Percentiles rank a stretch among this genome's conserved stretches.
phyloP scores from a whole-genome alignment of 129 eudicot genomes.

The Mikania micrantha region DNA sequence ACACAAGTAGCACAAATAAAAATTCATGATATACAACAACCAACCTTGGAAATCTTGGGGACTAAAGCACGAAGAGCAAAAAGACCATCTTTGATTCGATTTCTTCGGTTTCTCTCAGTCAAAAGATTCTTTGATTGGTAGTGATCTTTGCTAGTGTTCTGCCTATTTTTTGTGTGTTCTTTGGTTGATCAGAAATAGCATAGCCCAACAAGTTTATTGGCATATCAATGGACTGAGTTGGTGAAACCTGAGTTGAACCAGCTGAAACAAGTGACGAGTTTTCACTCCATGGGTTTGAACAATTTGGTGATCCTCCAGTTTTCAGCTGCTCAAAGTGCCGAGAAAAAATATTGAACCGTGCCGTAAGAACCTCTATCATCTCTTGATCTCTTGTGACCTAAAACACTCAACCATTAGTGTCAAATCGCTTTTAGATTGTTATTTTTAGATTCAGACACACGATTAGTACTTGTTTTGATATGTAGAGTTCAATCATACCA shows the following conservation, averaged over 20 bases:
- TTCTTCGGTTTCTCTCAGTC: too few relatives aligned
- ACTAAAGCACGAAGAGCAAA: too few relatives aligned
- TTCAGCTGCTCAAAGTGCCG: conserved; percentile 13
- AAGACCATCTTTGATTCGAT: too few relatives aligned
- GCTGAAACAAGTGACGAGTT: conserved; percentile 24
- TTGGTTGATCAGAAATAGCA: too few relatives aligned
- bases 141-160: too few relatives aligned
- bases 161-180: too few relatives aligned
- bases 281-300: conserved; percentile 40
- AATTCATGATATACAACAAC: too few relatives aligned
- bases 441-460: background rate
- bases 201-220: too few relatives aligned
- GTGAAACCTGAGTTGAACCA: conserved; percentile 29
- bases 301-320: conserved; percentile 50
- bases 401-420: background rate
- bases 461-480: conserved; percentile 45
- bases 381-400: conserved; percentile 61
- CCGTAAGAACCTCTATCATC: conserved; percentile 36
- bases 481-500: conserved; percentile 71
- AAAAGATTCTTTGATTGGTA: too few relatives aligned
- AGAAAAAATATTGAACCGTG: conserved; percentile 28
- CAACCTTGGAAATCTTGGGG: too few relatives aligned
- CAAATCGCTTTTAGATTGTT: background rate
- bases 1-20: too few relatives aligned
- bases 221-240: too few relatives aligned